These are phyloP conservation scores for Lasiosphaeriaceae sp. DNA, from an alignment of 495 filamentous ascomycete genomes.

Conservation along the genomic window DNA sequence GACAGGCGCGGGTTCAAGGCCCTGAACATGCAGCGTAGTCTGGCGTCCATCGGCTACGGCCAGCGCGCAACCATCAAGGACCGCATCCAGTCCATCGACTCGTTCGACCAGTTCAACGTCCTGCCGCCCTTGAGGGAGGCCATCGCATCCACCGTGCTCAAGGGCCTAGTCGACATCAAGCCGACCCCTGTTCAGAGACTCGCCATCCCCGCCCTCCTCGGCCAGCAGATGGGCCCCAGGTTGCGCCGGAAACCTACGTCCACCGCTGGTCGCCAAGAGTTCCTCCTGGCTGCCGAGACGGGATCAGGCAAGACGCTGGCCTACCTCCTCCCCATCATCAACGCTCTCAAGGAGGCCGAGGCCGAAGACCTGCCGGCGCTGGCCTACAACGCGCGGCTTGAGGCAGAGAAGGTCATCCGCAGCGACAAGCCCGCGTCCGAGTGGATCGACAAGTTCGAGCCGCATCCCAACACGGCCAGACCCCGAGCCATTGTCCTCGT, in stretches of 20 bases:
- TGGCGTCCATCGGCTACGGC: slow-evolving; percentile 70
- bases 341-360: slow-evolving; percentile 80
- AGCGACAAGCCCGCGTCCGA: slow-evolving; percentile 45
- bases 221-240: slow-evolving; percentile 15
- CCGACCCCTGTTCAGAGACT: slow-evolving; percentile 88
- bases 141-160: slow-evolving; percentile 64
- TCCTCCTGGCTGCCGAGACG: slow-evolving; percentile 90
- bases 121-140: slow-evolving; percentile 70
- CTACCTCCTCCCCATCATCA: slow-evolving; percentile 76
- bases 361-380: slow-evolving; percentile 53
- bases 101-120: slow-evolving; percentile 76
- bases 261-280: slow-evolving; percentile 52
- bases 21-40: slow-evolving; percentile 86
- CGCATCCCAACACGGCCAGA: slow-evolving; percentile 66
- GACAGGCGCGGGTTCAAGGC: slow-evolving; percentile 61
- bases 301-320: slow-evolving; percentile 95
- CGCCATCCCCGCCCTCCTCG: slow-evolving; percentile 76
- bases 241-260: neutral
- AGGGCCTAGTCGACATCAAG: slow-evolving; percentile 62
- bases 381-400: slow-evolving; percentile 45
- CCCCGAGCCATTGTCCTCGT: slow-evolving; percentile 83
- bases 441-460: slow-evolving; percentile 50
- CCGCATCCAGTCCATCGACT: slow-evolving; percentile 61
- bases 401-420: slow-evolving; percentile 43
- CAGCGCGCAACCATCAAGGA: slow-evolving; percentile 65